phyloP scores from a whole-genome alignment of 2,329 filamentous ascomycete species.

The Penicillium sclerotigenum region DNA sequence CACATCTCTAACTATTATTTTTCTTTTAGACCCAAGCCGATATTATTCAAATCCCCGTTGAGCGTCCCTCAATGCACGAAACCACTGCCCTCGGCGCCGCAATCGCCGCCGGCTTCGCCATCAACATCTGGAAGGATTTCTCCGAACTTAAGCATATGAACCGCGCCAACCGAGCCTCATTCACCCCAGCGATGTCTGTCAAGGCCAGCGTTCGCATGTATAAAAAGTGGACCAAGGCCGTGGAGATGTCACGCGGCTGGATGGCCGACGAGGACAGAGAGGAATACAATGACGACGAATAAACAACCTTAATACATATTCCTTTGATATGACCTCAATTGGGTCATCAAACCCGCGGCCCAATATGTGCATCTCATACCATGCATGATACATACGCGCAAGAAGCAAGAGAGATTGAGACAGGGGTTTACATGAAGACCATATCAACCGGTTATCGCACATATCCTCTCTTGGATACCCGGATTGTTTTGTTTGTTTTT shows the following conservation, averaged over 20 bases:
- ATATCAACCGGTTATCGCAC: conserved; percentile 5
- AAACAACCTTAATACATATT: conserved; percentile 15
- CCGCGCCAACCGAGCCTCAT: conserved; percentile 64
- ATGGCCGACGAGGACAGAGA: conserved; percentile 30
- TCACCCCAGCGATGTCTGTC: conserved; percentile 62
- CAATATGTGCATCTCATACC: background rate
- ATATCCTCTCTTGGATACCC: conserved; percentile 7
- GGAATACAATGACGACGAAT: conserved; percentile 27
- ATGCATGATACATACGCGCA: background rate
- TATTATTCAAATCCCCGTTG: conserved; percentile 77
- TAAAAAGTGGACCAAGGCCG: conserved; percentile 70
- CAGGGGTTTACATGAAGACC: background rate
- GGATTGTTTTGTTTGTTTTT: conserved; percentile 1
- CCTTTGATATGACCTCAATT: background rate
- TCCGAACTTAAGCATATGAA: conserved; percentile 72
- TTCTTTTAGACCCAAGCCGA: conserved; percentile 66
- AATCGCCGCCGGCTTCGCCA: conserved; percentile 80
- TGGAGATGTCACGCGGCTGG: conserved; percentile 77
- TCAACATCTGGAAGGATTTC: conserved; percentile 72
- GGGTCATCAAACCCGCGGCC: background rate
- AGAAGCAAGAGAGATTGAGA: background rate
- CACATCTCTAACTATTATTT: background rate
- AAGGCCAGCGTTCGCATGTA: conserved; percentile 63
- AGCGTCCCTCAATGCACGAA: conserved; percentile 84
- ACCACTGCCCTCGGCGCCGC: conserved; percentile 85